Conservation (phyloP, 1,284 basidiomycete species). For the Tremellales sp. region DNA sequence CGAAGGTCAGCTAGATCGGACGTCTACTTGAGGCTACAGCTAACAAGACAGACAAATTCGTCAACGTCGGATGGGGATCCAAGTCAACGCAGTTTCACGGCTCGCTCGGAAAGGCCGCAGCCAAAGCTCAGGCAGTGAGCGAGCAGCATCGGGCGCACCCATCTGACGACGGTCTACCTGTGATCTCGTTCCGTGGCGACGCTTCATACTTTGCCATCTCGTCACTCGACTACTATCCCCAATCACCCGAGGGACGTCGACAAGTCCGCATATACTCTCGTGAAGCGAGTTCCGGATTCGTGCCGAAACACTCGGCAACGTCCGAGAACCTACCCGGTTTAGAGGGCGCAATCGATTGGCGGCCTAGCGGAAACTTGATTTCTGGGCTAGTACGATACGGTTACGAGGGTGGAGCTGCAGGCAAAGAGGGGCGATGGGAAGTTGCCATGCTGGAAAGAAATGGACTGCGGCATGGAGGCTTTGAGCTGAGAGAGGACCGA, state of each 20-base stretch:
- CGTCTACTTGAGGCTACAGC: background rate
- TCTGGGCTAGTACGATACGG: slow-evolving; percentile 79
- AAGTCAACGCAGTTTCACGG: slow-evolving; percentile 98
- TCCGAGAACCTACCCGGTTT: slow-evolving; percentile 78
- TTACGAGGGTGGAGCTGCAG: slow-evolving; percentile 61
- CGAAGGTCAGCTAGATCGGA: slow-evolving; percentile 56
- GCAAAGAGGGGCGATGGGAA: slow-evolving; percentile 63
- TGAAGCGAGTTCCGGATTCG: slow-evolving; percentile 43
- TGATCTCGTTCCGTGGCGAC: slow-evolving; percentile 91
- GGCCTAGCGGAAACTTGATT: slow-evolving; percentile 83
- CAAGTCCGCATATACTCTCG: slow-evolving; percentile 76
- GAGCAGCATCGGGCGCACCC: slow-evolving; percentile 39
- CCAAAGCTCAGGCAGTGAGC: slow-evolving; percentile 48
- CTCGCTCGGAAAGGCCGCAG: slow-evolving; percentile 83
- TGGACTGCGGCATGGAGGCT: slow-evolving; percentile 87
- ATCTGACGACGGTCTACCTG: slow-evolving; percentile 68
- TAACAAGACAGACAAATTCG: slow-evolving; percentile 66
- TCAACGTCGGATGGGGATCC: slow-evolving; percentile 97
- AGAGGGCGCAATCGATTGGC: slow-evolving; percentile 77
- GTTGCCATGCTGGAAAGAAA: slow-evolving; percentile 95
- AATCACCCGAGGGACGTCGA: slow-evolving; percentile 46
- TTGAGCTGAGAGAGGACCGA: slow-evolving; percentile 60
- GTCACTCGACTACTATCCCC: slow-evolving; percentile 54
- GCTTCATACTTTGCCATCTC: slow-evolving; percentile 84
- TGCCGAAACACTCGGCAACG: slow-evolving; percentile 74